phyloP scores from a whole-genome alignment of 139 green algal species.

The Picochlorum sp. region DNA sequence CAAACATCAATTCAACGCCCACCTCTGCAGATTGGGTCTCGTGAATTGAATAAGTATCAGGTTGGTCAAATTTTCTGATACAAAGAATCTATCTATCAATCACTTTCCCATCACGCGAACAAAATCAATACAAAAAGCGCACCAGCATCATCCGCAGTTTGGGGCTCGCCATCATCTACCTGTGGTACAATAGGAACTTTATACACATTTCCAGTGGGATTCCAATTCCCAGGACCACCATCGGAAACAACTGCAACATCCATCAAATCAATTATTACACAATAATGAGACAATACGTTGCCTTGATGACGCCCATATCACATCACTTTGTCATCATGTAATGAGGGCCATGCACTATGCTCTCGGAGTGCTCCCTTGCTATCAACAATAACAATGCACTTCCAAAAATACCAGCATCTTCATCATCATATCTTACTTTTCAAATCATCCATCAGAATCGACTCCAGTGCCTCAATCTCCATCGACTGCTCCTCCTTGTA shows the following conservation, averaged over 20 bases:
- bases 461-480: constrained; percentile 41
- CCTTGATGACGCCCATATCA: background rate
- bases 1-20: constrained; percentile 30
- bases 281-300: background rate
- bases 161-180: constrained; percentile 2
- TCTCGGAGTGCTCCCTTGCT: background rate
- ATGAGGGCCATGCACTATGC: background rate
- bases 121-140: background rate
- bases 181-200: constrained; percentile 14
- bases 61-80: no score
- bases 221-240: constrained; percentile 20
- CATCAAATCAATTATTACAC: background rate
- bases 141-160: background rate
- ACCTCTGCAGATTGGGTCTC: background rate
- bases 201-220: background rate
- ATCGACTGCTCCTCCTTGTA: constrained; percentile 34
- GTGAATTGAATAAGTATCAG: no score
- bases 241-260: constrained; percentile 18
- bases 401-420: no score
- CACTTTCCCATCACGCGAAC: no score
- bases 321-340: background rate
- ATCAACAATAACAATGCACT: no score
- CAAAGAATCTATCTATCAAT: no score
- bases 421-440: constrained; percentile 9
- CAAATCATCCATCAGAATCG: constrained; percentile 42